Base-by-base conservation (phyloP, 1,139 yeast species). In the Nadsonia commutata region DNA sequence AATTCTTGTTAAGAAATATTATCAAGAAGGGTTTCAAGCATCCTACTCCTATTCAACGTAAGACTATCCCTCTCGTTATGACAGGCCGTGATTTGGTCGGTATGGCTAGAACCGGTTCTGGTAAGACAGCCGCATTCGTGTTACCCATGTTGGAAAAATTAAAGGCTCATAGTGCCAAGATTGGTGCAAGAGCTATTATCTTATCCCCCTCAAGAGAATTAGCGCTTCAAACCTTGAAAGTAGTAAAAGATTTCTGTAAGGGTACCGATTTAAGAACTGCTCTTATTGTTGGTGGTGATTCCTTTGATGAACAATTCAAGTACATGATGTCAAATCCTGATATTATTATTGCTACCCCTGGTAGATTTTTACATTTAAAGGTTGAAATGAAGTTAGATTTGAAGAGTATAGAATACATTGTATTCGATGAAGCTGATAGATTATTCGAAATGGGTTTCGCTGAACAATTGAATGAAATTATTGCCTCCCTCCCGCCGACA, bases 31-130 rank as follows among this genome's bases (percentile, higher is more conserved):
- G 99, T 0, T 93, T 78, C 65, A 80, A 78, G 54, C 94, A 83
- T 52, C 98, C 99, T 8, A 93, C 99, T 0, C 98, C 99, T 1
- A 93, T 93, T 59, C 99, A 93, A 64, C 72, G 98, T 50, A 88
- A 88, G 58, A 80, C 98, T 2, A 84, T 93, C 46, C 98, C 98
- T 1, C 68, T 86, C 46, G 79, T 90, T 45, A 67, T 90, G 67
- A 88, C 83, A 46, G 80, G 77, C 47, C 71, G 94, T 56, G 98
- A 93, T 64, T 94, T 93, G 31, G 98, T 93, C 18, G 99, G 97
- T 56, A 93, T 93, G 95, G 99, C 99, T 18, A 74, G 97, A 57
- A 93, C 99, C 1, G 99, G 99, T 55, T 83, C 95, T 27, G 99
- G 99, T 69, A 93, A 93, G 59, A 93, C 99, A 0, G 97, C 97